Evolutionary conservation across 306 rosid genomes (phyloP).

Genomic region (Cucumis sativus): DNA sequence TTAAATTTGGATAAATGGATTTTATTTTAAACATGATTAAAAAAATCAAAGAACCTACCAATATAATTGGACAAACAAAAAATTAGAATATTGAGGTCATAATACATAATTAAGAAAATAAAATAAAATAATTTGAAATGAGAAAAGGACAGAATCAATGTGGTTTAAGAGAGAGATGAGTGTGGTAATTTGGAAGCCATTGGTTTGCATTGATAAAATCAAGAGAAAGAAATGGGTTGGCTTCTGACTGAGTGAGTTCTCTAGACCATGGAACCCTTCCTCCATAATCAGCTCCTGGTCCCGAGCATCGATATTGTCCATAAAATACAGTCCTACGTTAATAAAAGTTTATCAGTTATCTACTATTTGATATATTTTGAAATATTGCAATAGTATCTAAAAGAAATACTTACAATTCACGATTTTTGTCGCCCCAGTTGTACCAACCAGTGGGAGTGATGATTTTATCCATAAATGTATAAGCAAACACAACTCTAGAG

Average conservation of each 20-base stretch:
- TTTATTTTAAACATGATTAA: too few species aligned
- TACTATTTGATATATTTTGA: too few species aligned
- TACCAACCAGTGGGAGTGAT: constrained; percentile 96
- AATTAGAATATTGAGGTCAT: too few species aligned
- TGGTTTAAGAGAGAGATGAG: not conserved
- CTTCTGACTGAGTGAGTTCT: constrained; percentile 52
- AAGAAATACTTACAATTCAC: constrained; percentile 45
- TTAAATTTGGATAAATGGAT: too few species aligned
- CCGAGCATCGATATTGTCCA: constrained; percentile 66
- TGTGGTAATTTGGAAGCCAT: not conserved
- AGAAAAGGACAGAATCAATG: not conserved
- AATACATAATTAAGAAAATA: too few species aligned
- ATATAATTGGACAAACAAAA: too few species aligned
- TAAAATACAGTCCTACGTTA: constrained; percentile 57
- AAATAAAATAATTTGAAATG: too few species aligned
- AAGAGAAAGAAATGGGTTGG: constrained; percentile 55
- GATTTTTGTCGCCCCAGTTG: constrained; percentile 90
- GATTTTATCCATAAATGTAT: constrained; percentile 85
- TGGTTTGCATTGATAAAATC: constrained; percentile 33
- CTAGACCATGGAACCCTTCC: constrained; percentile 70
- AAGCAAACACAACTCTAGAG: constrained; percentile 80
- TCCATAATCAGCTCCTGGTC: constrained; percentile 53
- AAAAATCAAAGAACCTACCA: too few species aligned
- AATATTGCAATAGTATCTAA: too few species aligned
- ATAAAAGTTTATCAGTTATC: too few species aligned